Evolutionary conservation across 208 protist genomes (phyloP).

Genomic region (Phytomonas sp.): DNA sequence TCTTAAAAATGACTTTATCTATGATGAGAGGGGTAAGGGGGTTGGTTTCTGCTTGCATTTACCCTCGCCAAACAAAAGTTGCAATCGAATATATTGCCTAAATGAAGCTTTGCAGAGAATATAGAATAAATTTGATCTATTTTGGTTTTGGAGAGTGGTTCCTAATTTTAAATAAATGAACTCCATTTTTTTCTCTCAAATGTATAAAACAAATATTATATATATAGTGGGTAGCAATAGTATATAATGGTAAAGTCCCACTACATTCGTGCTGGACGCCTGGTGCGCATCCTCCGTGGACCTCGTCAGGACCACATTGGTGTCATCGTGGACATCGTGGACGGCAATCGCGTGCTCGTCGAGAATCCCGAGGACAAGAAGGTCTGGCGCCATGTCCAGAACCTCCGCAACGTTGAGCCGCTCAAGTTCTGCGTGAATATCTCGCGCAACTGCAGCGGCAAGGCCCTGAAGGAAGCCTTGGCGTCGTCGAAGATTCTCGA

Average conservation of each 20-base stretch:
- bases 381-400: slow-evolving; percentile 89
- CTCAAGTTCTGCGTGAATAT: slow-evolving; percentile 62
- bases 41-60: neutral
- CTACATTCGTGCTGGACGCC: slow-evolving; percentile 45
- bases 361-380: slow-evolving; percentile 85
- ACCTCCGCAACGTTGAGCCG: slow-evolving; percentile 82
- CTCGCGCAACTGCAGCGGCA: slow-evolving; percentile 62
- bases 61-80: neutral
- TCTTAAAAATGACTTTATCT: slow-evolving; percentile 18
- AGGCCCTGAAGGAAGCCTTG: slow-evolving; percentile 70
- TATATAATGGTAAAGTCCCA: slow-evolving; percentile 53
- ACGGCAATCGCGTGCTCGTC: slow-evolving; percentile 85
- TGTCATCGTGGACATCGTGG: slow-evolving; percentile 83
- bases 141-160: neutral
- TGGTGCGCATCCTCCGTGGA: slow-evolving; percentile 54
- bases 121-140: slow-evolving; percentile 1
- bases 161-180: neutral
- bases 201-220: neutral
- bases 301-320: slow-evolving; percentile 56
- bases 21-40: slow-evolving; percentile 4
- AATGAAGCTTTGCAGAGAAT: neutral
- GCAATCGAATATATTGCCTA: neutral
- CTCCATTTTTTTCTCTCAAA: slow-evolving; percentile 9
- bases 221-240: slow-evolving; percentile 2
- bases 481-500: slow-evolving; percentile 64